Evolutionary conservation across 805 yeast species (phyloP), one percentile per base, ranked within the genome.

Genomic region (Candida boleticola): DNA sequence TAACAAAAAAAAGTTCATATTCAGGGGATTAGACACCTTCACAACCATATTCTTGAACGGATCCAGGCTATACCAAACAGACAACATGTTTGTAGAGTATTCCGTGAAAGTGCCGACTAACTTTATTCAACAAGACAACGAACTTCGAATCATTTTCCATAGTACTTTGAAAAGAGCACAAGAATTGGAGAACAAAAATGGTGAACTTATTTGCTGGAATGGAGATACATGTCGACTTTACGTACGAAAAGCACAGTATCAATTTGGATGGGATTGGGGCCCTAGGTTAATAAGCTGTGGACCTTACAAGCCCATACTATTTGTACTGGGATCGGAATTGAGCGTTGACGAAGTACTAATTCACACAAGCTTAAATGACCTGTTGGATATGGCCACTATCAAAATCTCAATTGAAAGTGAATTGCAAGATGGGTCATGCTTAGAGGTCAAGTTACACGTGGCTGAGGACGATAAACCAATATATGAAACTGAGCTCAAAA

Each of bases 251-350:
- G 77, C 80, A 1, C 80, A 74, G 51, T 75, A 75, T 49, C 78
- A 74, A 45, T 76, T 62, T 49, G 81, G 82, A 2, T 76, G 80
- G 82, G 82, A 76, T 52, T 76, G 81, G 82, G 80, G 80, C 16
- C 76, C 76, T 5, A 42, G 59, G 3, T 52, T 70, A 37, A 55
- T 73, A 53, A 63, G 74, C 3, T 68, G 76, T 51, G 79, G 79
- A 9, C 74, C 74, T 1, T 72, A 61, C 42, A 55, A 58, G 36
- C 74, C 72, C 0, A 60, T 74, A 17, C 5, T 17, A 17, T 17
- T 31, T 16, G 35, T 17, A 17, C 35, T 17, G 14, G 14, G n/a
- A n/a, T n/a, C n/a, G n/a, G n/a, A n/a, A n/a, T n/a, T n/a, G n/a
- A n/a, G n/a, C n/a, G n/a, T n/a, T n/a, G n/a, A n/a, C n/a, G n/a